These are phyloP conservation scores for Collybia sordida DNA, from an alignment of 768 basidiomycete species.

Conservation along the genomic window DNA sequence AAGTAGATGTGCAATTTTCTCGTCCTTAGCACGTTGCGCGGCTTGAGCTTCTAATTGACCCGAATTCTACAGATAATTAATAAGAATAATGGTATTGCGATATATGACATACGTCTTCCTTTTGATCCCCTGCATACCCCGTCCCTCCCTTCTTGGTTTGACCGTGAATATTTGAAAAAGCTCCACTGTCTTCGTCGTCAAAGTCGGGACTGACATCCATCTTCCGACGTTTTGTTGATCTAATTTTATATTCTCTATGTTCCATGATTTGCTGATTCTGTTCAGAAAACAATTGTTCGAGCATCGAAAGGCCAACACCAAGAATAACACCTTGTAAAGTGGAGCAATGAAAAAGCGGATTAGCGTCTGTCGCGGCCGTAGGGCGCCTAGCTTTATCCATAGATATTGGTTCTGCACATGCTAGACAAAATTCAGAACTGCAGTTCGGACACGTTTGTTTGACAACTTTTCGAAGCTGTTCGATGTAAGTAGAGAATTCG, in stretches of 20 bases:
- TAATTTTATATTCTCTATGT: slow-evolving; percentile 30
- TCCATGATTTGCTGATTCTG: slow-evolving; percentile 40
- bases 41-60: slow-evolving; percentile 80
- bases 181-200: slow-evolving; percentile 56
- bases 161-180: slow-evolving; percentile 40
- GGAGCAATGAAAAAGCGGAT: slow-evolving; percentile 82
- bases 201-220: slow-evolving; percentile 28
- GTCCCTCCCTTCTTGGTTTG: slow-evolving; percentile 78
- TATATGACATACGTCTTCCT: slow-evolving; percentile 74
- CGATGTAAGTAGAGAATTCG: slow-evolving; percentile 69
- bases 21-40: slow-evolving; percentile 73
- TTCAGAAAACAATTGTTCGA: slow-evolving; percentile 71
- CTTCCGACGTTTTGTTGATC: slow-evolving; percentile 47
- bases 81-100: background rate
- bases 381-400: slow-evolving; percentile 41
- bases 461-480: slow-evolving; percentile 58
- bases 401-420: slow-evolving; percentile 70
- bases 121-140: slow-evolving; percentile 82
- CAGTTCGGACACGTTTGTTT: slow-evolving; percentile 64
- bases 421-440: slow-evolving; percentile 62
- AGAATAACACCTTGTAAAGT: slow-evolving; percentile 88
- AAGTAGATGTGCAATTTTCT: slow-evolving; percentile 68
- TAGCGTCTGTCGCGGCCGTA: slow-evolving; percentile 44
- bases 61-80: slow-evolving; percentile 49
- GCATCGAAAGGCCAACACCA: slow-evolving; percentile 86